Conservation (phyloP, 768 basidiomycete genomes). For the Tulasnella sp. region DNA sequence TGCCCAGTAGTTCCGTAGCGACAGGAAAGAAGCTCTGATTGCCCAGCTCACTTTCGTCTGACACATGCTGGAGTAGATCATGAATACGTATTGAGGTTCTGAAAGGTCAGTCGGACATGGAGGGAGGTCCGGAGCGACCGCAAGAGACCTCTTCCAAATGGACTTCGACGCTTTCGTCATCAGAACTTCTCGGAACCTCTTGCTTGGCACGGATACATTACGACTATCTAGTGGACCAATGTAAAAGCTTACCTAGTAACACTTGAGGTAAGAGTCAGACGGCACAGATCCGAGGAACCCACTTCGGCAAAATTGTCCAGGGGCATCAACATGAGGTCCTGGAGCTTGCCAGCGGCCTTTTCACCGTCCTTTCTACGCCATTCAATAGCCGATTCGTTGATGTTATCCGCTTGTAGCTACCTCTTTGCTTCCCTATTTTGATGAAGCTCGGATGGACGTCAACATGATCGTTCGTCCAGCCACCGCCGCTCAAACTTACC, state of each 20-base stretch:
- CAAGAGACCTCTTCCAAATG: background rate
- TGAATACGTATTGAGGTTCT: conserved; percentile 5
- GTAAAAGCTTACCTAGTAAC: background rate
- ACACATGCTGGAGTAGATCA: conserved; percentile 1
- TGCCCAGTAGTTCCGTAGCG: too few relatives aligned
- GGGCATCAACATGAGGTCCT: background rate
- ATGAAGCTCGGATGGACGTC: too few relatives aligned
- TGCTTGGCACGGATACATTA: background rate
- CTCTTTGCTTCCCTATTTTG: too few relatives aligned
- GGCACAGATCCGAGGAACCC: too few relatives aligned
- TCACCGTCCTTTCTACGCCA: too few relatives aligned
- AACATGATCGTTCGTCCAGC: too few relatives aligned
- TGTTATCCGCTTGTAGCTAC: too few relatives aligned
- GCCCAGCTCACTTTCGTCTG: background rate
- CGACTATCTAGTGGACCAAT: background rate
- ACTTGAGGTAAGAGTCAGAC: background rate
- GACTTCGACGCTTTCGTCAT: background rate
- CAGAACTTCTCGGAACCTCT: background rate
- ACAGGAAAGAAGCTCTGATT: too few relatives aligned
- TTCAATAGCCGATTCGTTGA: too few relatives aligned
- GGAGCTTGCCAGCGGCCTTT: background rate
- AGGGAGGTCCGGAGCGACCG: background rate
- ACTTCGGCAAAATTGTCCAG: background rate
- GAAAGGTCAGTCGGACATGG: conserved; percentile 2
- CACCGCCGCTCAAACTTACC: too few relatives aligned